phyloP scores from a whole-genome alignment of 352 stramenopile species.

The Blastocystis sp. region DNA sequence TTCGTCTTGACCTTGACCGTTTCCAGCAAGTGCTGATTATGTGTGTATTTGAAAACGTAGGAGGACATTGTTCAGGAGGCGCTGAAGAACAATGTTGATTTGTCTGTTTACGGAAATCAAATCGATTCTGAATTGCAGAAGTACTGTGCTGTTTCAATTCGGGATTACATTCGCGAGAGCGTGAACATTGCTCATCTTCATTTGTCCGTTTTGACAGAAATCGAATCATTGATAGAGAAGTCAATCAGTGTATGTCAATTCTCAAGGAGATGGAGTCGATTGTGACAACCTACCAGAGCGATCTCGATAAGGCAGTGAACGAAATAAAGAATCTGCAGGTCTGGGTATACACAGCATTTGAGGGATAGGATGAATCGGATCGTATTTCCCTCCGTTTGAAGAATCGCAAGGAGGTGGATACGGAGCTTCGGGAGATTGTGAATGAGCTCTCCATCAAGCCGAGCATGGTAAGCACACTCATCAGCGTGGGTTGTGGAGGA shows the following conservation, averaged over 20 bases:
- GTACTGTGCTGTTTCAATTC: not conserved
- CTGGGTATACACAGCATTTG: not conserved
- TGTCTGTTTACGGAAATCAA: constrained; percentile 13
- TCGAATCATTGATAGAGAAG: not conserved
- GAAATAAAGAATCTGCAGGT: constrained; percentile 23
- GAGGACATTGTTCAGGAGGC: constrained; percentile 33
- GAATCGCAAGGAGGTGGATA: not conserved
- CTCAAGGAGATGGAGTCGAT: constrained; percentile 6
- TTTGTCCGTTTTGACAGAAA: not conserved
- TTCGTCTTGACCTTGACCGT: constrained; percentile 19
- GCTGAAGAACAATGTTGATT: constrained; percentile 27
- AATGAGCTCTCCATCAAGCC: not conserved
- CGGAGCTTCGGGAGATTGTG: not conserved
- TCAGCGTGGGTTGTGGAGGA: not conserved
- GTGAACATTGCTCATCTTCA: constrained; percentile 28
- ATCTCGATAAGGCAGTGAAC: constrained; percentile 5
- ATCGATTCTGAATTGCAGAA: constrained; percentile 10
- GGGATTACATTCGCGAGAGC: constrained; percentile 27
- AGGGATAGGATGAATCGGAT: constrained; percentile 13
- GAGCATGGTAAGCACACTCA: not conserved
- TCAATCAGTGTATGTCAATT: not conserved
- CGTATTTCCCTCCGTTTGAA: constrained; percentile 13
- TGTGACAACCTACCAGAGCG: constrained; percentile 8
- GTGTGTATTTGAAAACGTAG: not conserved
- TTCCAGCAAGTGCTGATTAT: constrained; percentile 5